These are phyloP conservation scores for Citrullus mucosospermus DNA, from an alignment of 306 rosid species.

Conservation along the genomic window DNA sequence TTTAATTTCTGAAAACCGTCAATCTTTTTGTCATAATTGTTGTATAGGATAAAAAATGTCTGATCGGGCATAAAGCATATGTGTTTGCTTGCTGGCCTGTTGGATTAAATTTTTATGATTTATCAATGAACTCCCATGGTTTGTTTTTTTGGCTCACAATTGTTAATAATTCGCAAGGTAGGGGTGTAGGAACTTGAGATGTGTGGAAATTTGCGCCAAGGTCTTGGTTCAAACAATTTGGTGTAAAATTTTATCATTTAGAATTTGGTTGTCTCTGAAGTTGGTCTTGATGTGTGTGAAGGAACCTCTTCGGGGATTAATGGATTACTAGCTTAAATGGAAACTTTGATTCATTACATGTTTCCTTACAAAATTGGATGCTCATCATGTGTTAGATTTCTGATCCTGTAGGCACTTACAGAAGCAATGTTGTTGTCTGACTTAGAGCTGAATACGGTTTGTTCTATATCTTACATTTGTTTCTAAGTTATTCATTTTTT, in stretches of 20 bases:
- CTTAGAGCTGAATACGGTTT: conserved; percentile 72
- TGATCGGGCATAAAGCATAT: background rate
- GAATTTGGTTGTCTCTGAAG: background rate
- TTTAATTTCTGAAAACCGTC: background rate
- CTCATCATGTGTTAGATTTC: background rate
- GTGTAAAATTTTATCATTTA: background rate
- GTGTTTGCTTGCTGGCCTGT: background rate
- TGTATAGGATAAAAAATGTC: background rate
- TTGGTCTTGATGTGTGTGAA: background rate
- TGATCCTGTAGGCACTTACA: conserved; percentile 52
- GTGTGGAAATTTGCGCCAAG: background rate
- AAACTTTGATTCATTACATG: background rate
- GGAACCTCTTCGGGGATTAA: background rate
- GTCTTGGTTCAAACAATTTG: background rate
- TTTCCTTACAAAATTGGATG: conserved; percentile 1
- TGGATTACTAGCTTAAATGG: background rate
- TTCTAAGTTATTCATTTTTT: conserved; percentile 10
- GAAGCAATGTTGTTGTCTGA: conserved; percentile 89
- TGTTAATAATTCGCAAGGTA: background rate
- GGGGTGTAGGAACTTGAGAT: background rate
- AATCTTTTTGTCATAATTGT: background rate
- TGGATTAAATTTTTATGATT: background rate
- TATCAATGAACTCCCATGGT: background rate
- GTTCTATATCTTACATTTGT: conserved; percentile 18
- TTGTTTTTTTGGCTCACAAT: background rate